Conservation (phyloP, 805 yeast species). For the Jamesozyma gamospora region DNA sequence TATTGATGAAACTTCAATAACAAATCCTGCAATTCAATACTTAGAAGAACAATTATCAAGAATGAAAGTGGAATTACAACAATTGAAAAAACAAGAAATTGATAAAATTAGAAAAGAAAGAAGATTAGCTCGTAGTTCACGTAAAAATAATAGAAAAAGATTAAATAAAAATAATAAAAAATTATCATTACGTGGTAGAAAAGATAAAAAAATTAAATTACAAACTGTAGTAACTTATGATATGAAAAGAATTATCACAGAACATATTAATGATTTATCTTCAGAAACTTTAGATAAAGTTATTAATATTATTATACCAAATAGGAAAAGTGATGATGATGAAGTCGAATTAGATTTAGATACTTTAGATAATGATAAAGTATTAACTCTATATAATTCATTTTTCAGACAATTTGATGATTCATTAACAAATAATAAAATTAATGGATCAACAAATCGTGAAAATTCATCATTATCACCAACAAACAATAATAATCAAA, state of each 20-base stretch:
- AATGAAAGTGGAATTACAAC: conserved; percentile 77
- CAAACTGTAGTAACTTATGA: conserved; percentile 67
- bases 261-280: conserved; percentile 64
- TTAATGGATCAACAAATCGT: conserved; percentile 8
- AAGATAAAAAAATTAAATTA: conserved; percentile 20
- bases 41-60: conserved; percentile 77
- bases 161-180: conserved; percentile 2
- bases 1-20: conserved; percentile 51
- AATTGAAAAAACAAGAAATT: conserved; percentile 68
- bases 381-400: conserved; percentile 73
- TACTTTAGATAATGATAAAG: conserved; percentile 73
- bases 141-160: conserved; percentile 19
- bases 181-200: conserved; percentile 19
- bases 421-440: conserved; percentile 24
- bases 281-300: conserved; percentile 79
- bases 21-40: conserved; percentile 83
- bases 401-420: conserved; percentile 46
- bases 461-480: conserved; percentile 21
- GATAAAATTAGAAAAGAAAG: conserved; percentile 58
- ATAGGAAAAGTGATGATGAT: conserved; percentile 49
- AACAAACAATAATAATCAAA: conserved; percentile 13
- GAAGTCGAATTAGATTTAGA: conserved; percentile 97
- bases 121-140: conserved; percentile 28
- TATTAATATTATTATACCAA: conserved; percentile 67
- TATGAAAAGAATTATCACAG: conserved; percentile 91